phyloP scores from a whole-genome alignment of 306 rosid genomes.

The Castanea crenata region DNA sequence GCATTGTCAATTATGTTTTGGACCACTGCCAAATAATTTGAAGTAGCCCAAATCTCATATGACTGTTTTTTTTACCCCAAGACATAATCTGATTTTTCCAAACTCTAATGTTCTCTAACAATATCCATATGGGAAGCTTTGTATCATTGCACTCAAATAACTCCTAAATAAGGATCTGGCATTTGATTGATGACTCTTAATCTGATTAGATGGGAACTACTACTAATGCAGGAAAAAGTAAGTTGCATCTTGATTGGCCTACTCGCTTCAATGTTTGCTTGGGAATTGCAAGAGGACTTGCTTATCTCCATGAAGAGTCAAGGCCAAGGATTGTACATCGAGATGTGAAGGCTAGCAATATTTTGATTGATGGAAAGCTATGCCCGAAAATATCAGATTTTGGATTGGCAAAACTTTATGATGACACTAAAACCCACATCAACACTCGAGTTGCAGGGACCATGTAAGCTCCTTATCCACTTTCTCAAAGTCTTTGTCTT shows the following conservation, averaged over 20 bases:
- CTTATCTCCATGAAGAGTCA: constrained; percentile 79
- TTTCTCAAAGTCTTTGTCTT: no score
- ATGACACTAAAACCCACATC: constrained; percentile 69
- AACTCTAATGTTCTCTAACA: no score
- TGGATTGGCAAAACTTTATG: constrained; percentile 77
- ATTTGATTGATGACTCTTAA: no score
- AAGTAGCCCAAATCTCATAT: no score
- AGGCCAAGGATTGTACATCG: constrained; percentile 72
- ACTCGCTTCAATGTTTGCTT: constrained; percentile 61
- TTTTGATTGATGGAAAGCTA: constrained; percentile 60
- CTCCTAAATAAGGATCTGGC: no score
- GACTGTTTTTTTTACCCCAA: no score
- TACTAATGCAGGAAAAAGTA: constrained; percentile 34
- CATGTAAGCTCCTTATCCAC: constrained; percentile 38
- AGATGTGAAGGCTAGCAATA: constrained; percentile 82
- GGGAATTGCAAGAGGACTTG: constrained; percentile 73
- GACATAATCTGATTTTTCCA: no score
- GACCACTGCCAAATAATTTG: no score
- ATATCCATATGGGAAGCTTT: no score
- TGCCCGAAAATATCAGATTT: constrained; percentile 78
- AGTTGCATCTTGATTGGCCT: constrained; percentile 53
- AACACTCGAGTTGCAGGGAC: constrained; percentile 76
- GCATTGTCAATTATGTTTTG: no score
- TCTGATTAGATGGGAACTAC: no score
- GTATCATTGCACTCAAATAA: no score